Percentiles rank a stretch among this genome's conserved stretches.
phyloP scores from a whole-genome alignment of 768 basidiomycete species.

The Xerocomus potaroensis region DNA sequence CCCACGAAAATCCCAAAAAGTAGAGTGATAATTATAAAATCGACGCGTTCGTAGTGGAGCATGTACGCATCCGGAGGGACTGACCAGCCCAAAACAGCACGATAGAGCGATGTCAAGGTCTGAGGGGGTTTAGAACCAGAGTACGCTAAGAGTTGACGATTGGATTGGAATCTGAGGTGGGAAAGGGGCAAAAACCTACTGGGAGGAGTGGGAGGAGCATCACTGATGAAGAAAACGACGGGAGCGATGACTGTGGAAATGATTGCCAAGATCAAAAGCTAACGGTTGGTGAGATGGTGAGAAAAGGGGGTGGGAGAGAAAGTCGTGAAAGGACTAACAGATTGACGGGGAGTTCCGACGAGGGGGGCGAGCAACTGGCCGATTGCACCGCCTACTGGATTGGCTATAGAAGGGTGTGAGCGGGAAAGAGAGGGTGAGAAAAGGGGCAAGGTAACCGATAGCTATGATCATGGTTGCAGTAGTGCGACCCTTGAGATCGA shows the following conservation, averaged over 20 bases:
- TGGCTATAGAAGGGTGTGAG: constrained; percentile 39
- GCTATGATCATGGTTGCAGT: constrained; percentile 69
- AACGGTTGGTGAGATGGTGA: background rate
- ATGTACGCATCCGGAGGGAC: constrained; percentile 47
- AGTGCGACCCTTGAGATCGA: constrained; percentile 68
- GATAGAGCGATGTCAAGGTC: constrained; percentile 49
- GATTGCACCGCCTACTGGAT: constrained; percentile 69
- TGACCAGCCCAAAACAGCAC: constrained; percentile 47
- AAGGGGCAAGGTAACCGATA: constrained; percentile 30
- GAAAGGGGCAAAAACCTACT: constrained; percentile 41
- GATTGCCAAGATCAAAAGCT: constrained; percentile 72
- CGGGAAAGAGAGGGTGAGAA: background rate
- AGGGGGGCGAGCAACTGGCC: constrained; percentile 72
- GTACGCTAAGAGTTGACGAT: constrained; percentile 49
- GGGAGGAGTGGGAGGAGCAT: constrained; percentile 70
- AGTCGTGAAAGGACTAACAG: constrained; percentile 40
- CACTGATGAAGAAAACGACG: constrained; percentile 52
- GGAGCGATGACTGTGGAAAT: constrained; percentile 62
- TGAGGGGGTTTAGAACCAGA: constrained; percentile 59
- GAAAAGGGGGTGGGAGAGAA: background rate
- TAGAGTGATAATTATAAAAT: constrained; percentile 56
- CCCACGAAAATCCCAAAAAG: constrained; percentile 66
- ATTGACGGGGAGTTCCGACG: constrained; percentile 47
- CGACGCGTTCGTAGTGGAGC: constrained; percentile 60
- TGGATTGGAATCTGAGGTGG: too few species aligned